Conservation (phyloP, 2,329 filamentous ascomycete genomes). For the Stagonosporopsis vannaccii region DNA sequence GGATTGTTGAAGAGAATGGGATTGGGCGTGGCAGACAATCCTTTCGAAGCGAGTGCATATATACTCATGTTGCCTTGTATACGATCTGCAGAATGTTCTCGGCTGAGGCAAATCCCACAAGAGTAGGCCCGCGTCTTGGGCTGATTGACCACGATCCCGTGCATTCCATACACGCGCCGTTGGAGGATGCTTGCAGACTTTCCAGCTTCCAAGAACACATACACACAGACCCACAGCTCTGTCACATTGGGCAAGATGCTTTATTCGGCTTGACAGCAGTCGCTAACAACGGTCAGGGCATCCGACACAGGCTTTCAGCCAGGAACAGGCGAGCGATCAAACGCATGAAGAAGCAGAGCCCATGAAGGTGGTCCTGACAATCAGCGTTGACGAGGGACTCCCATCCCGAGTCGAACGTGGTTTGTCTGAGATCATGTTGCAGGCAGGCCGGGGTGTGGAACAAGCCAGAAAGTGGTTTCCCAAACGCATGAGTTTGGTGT, state of each 20-base stretch:
- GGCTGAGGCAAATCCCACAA: slow-evolving; percentile 19
- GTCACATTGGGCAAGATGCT: slow-evolving; percentile 36
- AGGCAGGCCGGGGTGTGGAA: slow-evolving; percentile 34
- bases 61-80: slow-evolving; percentile 22
- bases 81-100: slow-evolving; percentile 14
- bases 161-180: slow-evolving; percentile 45
- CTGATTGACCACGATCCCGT: slow-evolving; percentile 37
- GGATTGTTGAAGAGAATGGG: slow-evolving; percentile 22
- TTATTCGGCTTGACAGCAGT: slow-evolving; percentile 27
- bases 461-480: slow-evolving; percentile 30
- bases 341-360: slow-evolving; percentile 34
- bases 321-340: slow-evolving; percentile 43
- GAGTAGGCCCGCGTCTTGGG: slow-evolving; percentile 23
- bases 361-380: slow-evolving; percentile 24
- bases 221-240: slow-evolving; percentile 34
- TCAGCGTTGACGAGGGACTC: slow-evolving; percentile 27
- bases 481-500: slow-evolving; percentile 49
- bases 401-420: slow-evolving; percentile 40
- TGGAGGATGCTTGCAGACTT: slow-evolving; percentile 39
- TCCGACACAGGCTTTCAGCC: slow-evolving; percentile 27
- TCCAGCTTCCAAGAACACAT: slow-evolving; percentile 30
- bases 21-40: slow-evolving; percentile 26
- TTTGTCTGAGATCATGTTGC: slow-evolving; percentile 46
- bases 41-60: slow-evolving; percentile 28
- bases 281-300: slow-evolving; percentile 24